Evolutionary conservation across 2,329 filamentous ascomycete species (phyloP).

Genomic region (Aspergillus proliferans): DNA sequence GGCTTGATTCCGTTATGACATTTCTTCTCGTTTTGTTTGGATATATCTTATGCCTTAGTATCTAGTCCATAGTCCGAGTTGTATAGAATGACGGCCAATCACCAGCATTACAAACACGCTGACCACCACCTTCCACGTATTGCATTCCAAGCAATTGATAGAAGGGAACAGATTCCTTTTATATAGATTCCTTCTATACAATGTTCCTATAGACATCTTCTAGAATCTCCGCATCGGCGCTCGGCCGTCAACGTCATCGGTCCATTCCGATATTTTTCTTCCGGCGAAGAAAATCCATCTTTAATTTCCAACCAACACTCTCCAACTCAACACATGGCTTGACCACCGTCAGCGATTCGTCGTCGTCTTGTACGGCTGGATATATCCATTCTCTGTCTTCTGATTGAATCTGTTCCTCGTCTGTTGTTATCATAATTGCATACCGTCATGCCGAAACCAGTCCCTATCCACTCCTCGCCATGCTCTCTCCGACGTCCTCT

Average conservation of each 20-base stretch:
- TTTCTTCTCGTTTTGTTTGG: not conserved
- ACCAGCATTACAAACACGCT: not conserved
- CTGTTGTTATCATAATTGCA: not conserved
- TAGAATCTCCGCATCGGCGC: not conserved
- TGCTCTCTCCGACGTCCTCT: conserved; percentile 7
- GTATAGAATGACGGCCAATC: not conserved
- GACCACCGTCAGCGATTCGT: not conserved
- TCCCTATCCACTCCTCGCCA: conserved; percentile 8
- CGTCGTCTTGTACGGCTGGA: conserved; percentile 4
- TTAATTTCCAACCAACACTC: not conserved
- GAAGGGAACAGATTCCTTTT: not conserved
- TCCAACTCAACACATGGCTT: conserved; percentile 3
- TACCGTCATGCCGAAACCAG: conserved; percentile 23
- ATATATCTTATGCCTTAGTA: not conserved
- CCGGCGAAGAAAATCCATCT: not conserved
- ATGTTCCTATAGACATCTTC: not conserved
- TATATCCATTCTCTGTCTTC: not conserved
- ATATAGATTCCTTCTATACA: not conserved
- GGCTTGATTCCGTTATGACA: conserved; percentile 16
- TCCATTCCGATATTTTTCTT: not conserved
- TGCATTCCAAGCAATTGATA: not conserved
- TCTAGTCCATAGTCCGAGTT: not conserved
- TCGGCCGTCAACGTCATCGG: not conserved
- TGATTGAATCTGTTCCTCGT: not conserved
- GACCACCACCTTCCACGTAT: not conserved